A percentile compares a stretch with the other conserved stretches of the same genome.
phyloP scores from a whole-genome alignment of 2,329 filamentous ascomycete genomes.

The Ceratocystis cacaofunesta region DNA sequence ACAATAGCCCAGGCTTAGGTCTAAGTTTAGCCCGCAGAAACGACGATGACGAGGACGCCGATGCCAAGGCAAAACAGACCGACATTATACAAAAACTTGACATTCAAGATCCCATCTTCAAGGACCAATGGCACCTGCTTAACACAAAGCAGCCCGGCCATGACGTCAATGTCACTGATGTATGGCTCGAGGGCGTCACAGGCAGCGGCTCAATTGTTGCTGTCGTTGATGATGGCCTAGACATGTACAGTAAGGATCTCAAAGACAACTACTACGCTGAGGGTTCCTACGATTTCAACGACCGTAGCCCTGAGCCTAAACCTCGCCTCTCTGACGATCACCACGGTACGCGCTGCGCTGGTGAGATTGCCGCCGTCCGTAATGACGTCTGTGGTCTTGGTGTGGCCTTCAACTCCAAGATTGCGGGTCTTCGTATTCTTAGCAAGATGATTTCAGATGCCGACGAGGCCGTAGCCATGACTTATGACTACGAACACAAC shows the following conservation, averaged over 20 bases:
- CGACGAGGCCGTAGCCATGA: conserved; percentile 84
- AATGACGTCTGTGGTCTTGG: conserved; percentile 94
- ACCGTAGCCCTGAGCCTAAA: conserved; percentile 60
- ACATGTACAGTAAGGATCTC: conserved; percentile 88
- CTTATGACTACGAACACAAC: conserved; percentile 81
- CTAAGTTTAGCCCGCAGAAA: too few relatives aligned
- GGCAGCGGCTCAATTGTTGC: conserved; percentile 80
- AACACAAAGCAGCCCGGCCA: conserved; percentile 70
- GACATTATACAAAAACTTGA: conserved; percentile 49
- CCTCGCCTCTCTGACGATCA: conserved; percentile 72
- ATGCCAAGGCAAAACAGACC: conserved; percentile 42
- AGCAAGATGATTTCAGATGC: conserved; percentile 81
- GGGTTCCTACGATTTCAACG: conserved; percentile 95
- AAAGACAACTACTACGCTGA: conserved; percentile 86
- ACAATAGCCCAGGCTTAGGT: too few relatives aligned
- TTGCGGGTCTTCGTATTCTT: conserved; percentile 84
- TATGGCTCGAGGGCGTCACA: conserved; percentile 84
- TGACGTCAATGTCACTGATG: conserved; percentile 88
- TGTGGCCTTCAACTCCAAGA: conserved; percentile 79
- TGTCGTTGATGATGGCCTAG: conserved; percentile 89
- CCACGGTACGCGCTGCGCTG: conserved; percentile 88
- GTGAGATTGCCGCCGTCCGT: conserved; percentile 79
- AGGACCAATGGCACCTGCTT: conserved; percentile 88
- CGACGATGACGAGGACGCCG: conserved; percentile 17
- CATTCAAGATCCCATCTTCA: conserved; percentile 82